These are phyloP conservation scores for Cenchrus americanus DNA, from an alignment of 176 grass and related monocot species.

Conservation along the genomic window DNA sequence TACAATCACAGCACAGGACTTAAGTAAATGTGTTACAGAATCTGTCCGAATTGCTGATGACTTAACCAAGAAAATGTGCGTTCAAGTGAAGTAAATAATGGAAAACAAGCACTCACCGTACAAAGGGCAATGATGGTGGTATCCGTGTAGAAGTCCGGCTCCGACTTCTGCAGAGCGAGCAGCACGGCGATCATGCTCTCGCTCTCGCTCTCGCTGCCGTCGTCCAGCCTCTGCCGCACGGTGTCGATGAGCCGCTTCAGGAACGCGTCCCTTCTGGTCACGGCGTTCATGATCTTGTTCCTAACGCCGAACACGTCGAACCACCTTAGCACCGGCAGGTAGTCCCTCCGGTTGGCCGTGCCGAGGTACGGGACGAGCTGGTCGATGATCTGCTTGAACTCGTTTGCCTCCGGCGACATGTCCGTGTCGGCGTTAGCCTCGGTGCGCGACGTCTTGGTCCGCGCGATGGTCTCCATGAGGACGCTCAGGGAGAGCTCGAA, in stretches of 20 bases:
- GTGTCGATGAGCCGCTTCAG: slow-evolving; percentile 57
- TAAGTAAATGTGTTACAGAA: not conserved
- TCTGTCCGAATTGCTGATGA: not conserved
- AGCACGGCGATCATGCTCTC: slow-evolving; percentile 66
- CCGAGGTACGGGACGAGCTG: slow-evolving; percentile 36
- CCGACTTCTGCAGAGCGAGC: slow-evolving; percentile 51
- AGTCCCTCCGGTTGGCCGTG: slow-evolving; percentile 60
- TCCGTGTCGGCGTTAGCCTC: slow-evolving; percentile 48
- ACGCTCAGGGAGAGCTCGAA: slow-evolving; percentile 68
- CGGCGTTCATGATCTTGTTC: slow-evolving; percentile 44
- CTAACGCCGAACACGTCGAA: slow-evolving; percentile 56
- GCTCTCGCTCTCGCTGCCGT: slow-evolving; percentile 2
- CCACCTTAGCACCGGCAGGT: slow-evolving; percentile 64
- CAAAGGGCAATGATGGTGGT: slow-evolving; percentile 52
- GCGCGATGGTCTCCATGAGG: slow-evolving; percentile 65
- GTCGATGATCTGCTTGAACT: slow-evolving; percentile 52
- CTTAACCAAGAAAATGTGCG: not conserved
- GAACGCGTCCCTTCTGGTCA: slow-evolving; percentile 50
- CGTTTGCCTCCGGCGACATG: slow-evolving; percentile 52
- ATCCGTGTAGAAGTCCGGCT: slow-evolving; percentile 72
- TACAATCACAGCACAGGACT: not conserved
- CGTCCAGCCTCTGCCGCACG: slow-evolving; percentile 25
- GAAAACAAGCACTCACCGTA: slow-evolving; percentile 43
- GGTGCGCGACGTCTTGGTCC: slow-evolving; percentile 48
- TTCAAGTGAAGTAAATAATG: not conserved